Conservation (phyloP, 352 stramenopile species). For the Phytopythium litorale region DNA sequence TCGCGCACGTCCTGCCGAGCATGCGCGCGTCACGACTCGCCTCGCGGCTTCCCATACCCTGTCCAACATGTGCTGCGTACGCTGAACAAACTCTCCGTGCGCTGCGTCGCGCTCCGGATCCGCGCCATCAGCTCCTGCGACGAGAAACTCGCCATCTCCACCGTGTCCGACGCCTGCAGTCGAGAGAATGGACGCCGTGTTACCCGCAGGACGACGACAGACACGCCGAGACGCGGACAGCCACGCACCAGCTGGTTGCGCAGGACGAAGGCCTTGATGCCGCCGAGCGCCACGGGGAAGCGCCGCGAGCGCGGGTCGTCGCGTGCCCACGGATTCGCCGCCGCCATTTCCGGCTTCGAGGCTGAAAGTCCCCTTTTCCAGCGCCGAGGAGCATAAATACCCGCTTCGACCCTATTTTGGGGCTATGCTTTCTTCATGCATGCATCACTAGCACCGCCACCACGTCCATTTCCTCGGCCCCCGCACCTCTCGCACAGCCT, state of each 20-base stretch:
- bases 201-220: neutral
- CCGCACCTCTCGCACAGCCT: neutral
- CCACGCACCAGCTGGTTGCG: conserved; percentile 25
- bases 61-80: neutral
- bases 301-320: conserved; percentile 8
- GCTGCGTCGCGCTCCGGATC: conserved; percentile 16
- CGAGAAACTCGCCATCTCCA: conserved; percentile 8
- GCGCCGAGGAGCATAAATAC: too few species aligned
- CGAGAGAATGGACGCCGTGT: neutral
- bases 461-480: neutral
- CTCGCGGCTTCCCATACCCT: neutral
- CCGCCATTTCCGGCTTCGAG: neutral
- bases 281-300: conserved; percentile 27
- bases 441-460: neutral
- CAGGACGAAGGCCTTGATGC: conserved; percentile 33
- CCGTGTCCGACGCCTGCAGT: neutral
- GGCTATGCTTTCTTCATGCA: neutral
- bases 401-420: neutral
- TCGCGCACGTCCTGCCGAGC: conserved; percentile 23
- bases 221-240: neutral
- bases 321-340: conserved; percentile 36
- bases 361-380: too few species aligned
- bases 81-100: conserved; percentile 6
- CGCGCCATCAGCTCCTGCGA: conserved; percentile 23
- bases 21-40: neutral